These are phyloP conservation scores for Maudiozyma turicensis DNA, from an alignment of 805 yeast genomes.

Conservation along the genomic window DNA sequence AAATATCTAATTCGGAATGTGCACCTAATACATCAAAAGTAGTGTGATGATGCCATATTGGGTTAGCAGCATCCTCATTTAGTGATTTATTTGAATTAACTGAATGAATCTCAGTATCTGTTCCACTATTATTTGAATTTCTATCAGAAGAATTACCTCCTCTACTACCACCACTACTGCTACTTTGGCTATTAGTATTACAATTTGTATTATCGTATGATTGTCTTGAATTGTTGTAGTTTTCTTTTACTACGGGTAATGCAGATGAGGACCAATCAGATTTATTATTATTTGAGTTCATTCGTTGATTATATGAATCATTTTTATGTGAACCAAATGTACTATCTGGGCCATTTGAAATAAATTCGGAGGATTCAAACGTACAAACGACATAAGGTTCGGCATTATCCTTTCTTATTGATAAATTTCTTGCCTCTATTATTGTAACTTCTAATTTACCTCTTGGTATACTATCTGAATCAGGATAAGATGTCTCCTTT, in stretches of 20 bases:
- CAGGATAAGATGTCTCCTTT: slow-evolving; percentile 8
- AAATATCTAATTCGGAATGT: slow-evolving; percentile 73
- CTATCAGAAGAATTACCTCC: slow-evolving; percentile 1
- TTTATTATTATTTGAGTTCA: slow-evolving; percentile 1
- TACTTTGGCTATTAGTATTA: not conserved
- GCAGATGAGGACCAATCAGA: slow-evolving; percentile 2
- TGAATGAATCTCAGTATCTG: slow-evolving; percentile 5
- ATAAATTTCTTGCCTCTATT: slow-evolving; percentile 65
- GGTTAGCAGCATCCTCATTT: slow-evolving; percentile 35
- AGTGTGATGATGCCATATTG: slow-evolving; percentile 89
- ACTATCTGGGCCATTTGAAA: slow-evolving; percentile 66
- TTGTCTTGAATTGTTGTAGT: slow-evolving; percentile 20
- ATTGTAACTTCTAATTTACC: slow-evolving; percentile 80
- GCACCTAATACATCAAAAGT: slow-evolving; percentile 84
- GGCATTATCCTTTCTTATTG: slow-evolving; percentile 44
- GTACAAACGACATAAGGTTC: slow-evolving; percentile 88
- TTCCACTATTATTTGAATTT: slow-evolving; percentile 2
- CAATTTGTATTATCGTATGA: slow-evolving; percentile 27
- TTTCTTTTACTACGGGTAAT: slow-evolving; percentile 19
- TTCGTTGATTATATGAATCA: slow-evolving; percentile 4
- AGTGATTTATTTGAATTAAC: slow-evolving; percentile 4
- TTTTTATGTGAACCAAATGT: slow-evolving; percentile 2
- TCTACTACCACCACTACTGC: not conserved
- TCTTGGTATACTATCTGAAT: slow-evolving; percentile 40
- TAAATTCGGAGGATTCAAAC: slow-evolving; percentile 83